These are phyloP conservation scores for Nannizziopsis barbatae DNA, from an alignment of 2,329 filamentous ascomycete species.

Conservation along the genomic window DNA sequence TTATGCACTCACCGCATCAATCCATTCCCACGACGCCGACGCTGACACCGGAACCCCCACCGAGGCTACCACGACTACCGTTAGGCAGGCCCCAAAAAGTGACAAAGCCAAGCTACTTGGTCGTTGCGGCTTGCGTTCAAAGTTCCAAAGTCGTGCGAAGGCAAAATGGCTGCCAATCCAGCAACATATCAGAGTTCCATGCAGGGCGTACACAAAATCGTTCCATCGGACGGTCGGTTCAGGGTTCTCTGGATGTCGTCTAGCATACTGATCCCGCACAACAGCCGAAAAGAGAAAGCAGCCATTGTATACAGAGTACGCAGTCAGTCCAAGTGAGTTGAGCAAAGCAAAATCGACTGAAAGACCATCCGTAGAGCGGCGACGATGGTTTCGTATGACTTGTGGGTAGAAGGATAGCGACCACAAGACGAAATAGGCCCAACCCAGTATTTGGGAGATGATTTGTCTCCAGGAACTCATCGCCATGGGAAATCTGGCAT, in stretches of 20 bases:
- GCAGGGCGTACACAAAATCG: background rate
- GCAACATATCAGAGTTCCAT: background rate
- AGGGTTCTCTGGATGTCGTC: background rate
- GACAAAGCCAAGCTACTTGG: too few relatives aligned
- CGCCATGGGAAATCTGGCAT: too few relatives aligned
- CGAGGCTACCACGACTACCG: too few relatives aligned
- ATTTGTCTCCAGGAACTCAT: background rate
- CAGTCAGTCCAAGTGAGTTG: background rate
- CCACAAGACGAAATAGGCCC: conserved; percentile 4
- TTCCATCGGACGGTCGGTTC: conserved; percentile 1
- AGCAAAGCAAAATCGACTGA: background rate
- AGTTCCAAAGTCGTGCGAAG: background rate
- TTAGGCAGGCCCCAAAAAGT: too few relatives aligned
- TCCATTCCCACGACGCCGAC: background rate
- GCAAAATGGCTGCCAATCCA: background rate
- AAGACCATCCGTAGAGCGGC: background rate
- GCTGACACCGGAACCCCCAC: background rate
- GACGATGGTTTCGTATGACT: background rate
- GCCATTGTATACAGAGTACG: background rate
- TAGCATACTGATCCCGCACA: background rate
- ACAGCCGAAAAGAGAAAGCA: background rate
- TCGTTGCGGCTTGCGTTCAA: background rate
- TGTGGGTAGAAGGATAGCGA: conserved; percentile 2
- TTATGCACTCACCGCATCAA: conserved; percentile 1
- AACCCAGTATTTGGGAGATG: background rate